These are phyloP conservation scores for Botrytis squamosa DNA, from an alignment of 2,329 filamentous ascomycete species.

Conservation along the genomic window DNA sequence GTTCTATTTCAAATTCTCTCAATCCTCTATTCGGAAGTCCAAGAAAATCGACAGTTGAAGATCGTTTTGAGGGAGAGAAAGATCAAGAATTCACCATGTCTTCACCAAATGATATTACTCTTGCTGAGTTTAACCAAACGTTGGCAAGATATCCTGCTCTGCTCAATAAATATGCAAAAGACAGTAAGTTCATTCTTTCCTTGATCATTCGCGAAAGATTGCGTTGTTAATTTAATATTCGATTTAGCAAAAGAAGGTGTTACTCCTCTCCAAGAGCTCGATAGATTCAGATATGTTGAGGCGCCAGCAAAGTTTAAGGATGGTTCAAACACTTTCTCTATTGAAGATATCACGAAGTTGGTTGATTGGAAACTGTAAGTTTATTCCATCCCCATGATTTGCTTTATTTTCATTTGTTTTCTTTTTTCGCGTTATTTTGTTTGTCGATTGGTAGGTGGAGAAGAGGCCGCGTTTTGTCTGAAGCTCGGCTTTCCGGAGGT, in stretches of 20 bases:
- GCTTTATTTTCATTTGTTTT: slow-evolving; percentile 23
- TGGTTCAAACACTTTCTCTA: slow-evolving; percentile 38
- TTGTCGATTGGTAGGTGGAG: slow-evolving; percentile 3
- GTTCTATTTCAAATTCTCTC: slow-evolving; percentile 22
- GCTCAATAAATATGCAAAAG: slow-evolving; percentile 29
- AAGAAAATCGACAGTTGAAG: slow-evolving; percentile 22
- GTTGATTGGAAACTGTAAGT: slow-evolving; percentile 72
- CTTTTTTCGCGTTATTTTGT: slow-evolving; percentile 22
- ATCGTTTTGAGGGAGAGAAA: slow-evolving; percentile 7
- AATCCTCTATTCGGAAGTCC: slow-evolving; percentile 26
- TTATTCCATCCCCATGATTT: not conserved
- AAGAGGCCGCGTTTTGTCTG: not conserved
- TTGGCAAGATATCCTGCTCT: slow-evolving; percentile 34
- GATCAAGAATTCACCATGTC: slow-evolving; percentile 28
- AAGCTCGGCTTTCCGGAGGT: slow-evolving; percentile 2
- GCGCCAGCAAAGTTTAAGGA: slow-evolving; percentile 50
- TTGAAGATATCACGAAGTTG: slow-evolving; percentile 59
- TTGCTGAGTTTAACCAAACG: slow-evolving; percentile 35
- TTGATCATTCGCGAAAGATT: not conserved
- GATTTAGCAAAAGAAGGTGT: slow-evolving; percentile 32
- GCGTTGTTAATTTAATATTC: slow-evolving; percentile 24
- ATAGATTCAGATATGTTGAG: slow-evolving; percentile 57
- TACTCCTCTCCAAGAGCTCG: slow-evolving; percentile 52
- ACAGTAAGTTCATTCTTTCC: slow-evolving; percentile 28
- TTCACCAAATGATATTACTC: slow-evolving; percentile 29